Evolutionary conservation across 345 rosid genomes (phyloP), one percentile per base, ranked within the genome.

Genomic region (Limnanthes douglasii): DNA sequence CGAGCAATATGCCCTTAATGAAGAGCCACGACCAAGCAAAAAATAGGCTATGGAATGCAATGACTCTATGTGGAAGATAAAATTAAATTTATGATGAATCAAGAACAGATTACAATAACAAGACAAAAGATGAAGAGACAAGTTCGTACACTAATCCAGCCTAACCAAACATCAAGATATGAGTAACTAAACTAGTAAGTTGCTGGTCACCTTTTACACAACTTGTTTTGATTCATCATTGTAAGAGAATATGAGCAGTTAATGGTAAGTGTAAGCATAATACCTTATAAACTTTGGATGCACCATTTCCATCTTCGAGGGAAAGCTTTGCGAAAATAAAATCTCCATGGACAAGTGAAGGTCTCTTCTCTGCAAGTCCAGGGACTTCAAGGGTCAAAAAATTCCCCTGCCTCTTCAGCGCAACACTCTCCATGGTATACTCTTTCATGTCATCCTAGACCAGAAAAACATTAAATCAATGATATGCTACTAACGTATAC

Each of bases 351-450:
- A 83, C 84, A 62, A 88, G 76, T 8, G 93, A 83, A 47, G 95
- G 93, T 54, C 95, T 67, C 42, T 61, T 71, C 79, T 88, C 97
- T 40, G 97, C 97, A 28, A 88, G 83, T 25, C 93, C 97, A 8
- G 81, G 86, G 41, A 88, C 92, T 48, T 39, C 43, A 33, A 88
- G 94, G 11, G 86, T 44, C 51, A 79, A 53, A 37, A 17, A 68
- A 15, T 34, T 30, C 41, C 93, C 77, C 39, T 41, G 73, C 62
- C 53, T 70, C 58, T 32, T 62, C 86, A 83, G 63, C 3, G 46
- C 15, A 20, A 83, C 74, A 45, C 44, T 37, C 60, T 70, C 95
- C 95, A 88, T 73, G 47, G 59, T 66, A 60, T 78, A 58, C 34
- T 63, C 45, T 56, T 73, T 68, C 90, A 88, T 76, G 46, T 72